These are phyloP conservation scores for Lipomyces yamanashiensis DNA, from an alignment of 805 yeast species.

Conservation along the genomic window DNA sequence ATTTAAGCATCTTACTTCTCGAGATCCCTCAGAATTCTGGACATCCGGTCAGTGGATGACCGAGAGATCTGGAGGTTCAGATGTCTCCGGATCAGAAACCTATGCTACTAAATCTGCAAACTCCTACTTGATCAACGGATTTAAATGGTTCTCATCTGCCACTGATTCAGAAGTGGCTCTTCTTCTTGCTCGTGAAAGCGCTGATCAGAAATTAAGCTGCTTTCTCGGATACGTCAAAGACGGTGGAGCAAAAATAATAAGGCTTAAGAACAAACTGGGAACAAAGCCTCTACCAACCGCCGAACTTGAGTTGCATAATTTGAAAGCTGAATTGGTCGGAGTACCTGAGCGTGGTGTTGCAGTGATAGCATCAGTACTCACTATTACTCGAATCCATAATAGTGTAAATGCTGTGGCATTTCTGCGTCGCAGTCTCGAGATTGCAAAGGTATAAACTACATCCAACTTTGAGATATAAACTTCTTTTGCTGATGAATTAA, in stretches of 20 bases:
- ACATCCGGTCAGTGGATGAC: slow-evolving; percentile 48
- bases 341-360: slow-evolving; percentile 38
- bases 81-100: slow-evolving; percentile 43
- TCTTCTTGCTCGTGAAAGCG: slow-evolving; percentile 41
- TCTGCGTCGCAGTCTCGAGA: slow-evolving; percentile 39
- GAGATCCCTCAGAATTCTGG: slow-evolving; percentile 43
- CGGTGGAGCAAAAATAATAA: slow-evolving; percentile 40
- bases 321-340: slow-evolving; percentile 36
- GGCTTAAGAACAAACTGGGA: slow-evolving; percentile 44
- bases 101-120: slow-evolving; percentile 33
- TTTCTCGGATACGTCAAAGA: slow-evolving; percentile 41
- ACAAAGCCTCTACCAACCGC: slow-evolving; percentile 45
- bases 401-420: slow-evolving; percentile 38
- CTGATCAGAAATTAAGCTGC: slow-evolving; percentile 40
- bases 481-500: slow-evolving; percentile 22
- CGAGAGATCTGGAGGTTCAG: slow-evolving; percentile 44
- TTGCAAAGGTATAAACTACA: slow-evolving; percentile 14
- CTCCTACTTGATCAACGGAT: slow-evolving; percentile 39
- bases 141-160: slow-evolving; percentile 46
- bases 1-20: slow-evolving; percentile 37
- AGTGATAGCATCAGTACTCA: slow-evolving; percentile 42
- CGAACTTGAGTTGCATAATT: slow-evolving; percentile 41
- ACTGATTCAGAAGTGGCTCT: slow-evolving; percentile 44
- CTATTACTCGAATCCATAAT: slow-evolving; percentile 41
- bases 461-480: background rate